These are phyloP conservation scores for Argentina anserina DNA, from an alignment of 306 rosid genomes.

Conservation along the genomic window DNA sequence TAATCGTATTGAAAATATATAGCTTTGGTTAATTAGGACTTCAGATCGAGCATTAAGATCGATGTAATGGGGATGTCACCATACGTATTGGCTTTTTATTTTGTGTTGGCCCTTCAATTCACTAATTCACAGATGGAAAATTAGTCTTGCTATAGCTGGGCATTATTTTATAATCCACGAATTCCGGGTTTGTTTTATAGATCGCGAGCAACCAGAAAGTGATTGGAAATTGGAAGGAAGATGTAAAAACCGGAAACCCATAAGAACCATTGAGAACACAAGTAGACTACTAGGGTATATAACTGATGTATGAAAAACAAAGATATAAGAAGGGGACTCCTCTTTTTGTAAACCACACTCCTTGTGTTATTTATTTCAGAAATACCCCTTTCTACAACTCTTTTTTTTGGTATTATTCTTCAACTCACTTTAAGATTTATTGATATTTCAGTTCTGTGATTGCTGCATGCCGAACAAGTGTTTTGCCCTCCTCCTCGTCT, in stretches of 20 bases:
- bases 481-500: too few species aligned
- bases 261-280: background rate
- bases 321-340: too few species aligned
- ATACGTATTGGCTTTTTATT: background rate
- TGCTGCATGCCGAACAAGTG: too few species aligned
- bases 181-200: background rate
- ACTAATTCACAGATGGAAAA: background rate
- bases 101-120: background rate
- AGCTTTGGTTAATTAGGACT: background rate
- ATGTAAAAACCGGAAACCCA: too few species aligned
- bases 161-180: background rate
- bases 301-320: slow-evolving; percentile 1
- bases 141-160: background rate
- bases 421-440: too few species aligned
- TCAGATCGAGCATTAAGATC: background rate
- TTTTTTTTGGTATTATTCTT: too few species aligned
- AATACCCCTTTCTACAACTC: too few species aligned
- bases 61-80: background rate
- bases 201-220: background rate
- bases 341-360: too few species aligned
- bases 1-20: background rate
- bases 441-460: too few species aligned
- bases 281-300: too few species aligned
- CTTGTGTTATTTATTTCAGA: too few species aligned
- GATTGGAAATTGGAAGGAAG: background rate